Evolutionary conservation across 1,284 basidiomycete species (phyloP).

Genomic region (Xerocomus alliaceus): DNA sequence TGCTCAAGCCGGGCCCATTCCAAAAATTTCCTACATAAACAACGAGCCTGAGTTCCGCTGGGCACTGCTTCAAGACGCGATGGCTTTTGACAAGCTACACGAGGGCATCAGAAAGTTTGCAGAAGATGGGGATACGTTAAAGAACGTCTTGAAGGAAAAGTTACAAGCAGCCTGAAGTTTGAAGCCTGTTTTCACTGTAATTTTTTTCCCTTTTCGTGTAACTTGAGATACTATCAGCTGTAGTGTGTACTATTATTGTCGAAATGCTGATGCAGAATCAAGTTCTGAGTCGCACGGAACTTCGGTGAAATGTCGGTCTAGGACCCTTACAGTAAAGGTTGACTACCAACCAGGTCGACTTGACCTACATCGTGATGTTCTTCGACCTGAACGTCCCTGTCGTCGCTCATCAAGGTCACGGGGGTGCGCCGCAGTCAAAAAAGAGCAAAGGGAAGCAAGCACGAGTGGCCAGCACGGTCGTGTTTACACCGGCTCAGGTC

Average conservation of each 20-base stretch:
- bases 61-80: constrained; percentile 86
- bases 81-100: constrained; percentile 95
- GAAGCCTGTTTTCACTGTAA: no score
- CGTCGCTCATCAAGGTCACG: constrained; percentile 29
- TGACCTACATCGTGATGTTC: constrained; percentile 49
- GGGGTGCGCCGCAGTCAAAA: constrained; percentile 43
- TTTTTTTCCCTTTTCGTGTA: no score
- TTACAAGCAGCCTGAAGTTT: constrained; percentile 47
- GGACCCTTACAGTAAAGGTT: no score
- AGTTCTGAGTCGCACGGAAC: no score
- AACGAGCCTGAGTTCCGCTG: constrained; percentile 95
- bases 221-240: no score
- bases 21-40: constrained; percentile 88
- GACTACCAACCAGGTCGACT: constrained; percentile 16
- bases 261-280: no score
- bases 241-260: no score
- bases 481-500: constrained; percentile 53
- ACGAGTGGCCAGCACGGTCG: constrained; percentile 22
- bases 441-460: constrained; percentile 58
- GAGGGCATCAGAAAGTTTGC: constrained; percentile 98
- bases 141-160: constrained; percentile 83
- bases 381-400: constrained; percentile 67
- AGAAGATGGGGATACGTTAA: constrained; percentile 91
- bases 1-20: constrained; percentile 64
- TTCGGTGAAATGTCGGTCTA: no score